Base-by-base conservation (phyloP, 208 protist genomes). In the Crithidia brevicula region DNA sequence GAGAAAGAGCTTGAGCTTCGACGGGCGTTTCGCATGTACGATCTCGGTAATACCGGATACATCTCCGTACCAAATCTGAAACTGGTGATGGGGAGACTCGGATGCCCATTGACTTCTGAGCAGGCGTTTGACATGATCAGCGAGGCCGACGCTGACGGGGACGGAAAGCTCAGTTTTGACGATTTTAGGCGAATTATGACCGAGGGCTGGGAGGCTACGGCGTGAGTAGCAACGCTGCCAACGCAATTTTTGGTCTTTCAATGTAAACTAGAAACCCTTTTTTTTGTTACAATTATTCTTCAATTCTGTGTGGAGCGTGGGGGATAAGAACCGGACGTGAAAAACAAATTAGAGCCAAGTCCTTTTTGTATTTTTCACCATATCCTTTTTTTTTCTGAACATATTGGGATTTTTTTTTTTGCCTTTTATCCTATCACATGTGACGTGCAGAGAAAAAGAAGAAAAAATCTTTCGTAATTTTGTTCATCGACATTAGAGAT, bases 21-120 rank as follows among this genome's bases (percentile, higher is more conserved):
- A 3, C 79, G 97, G 16, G 95, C 95, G 10, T 99, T 99, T 78
- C 76, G 77, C 20, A 88, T 98, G 30, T 99, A 98, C 56, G 97
- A 99, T 74, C 83, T 98, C 20, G 94, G 97, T 36, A 94, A 97
- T 58, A 97, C 94, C 0, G 97, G 97, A 7, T 97, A 81, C 72
- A 98, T 99, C 62, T 94, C 92, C 5, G 81, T 79, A 46, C 85
- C 83, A 13, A 96, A 98, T 71, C 72, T 99, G 25, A 85, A 82
- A 50, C 85, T 96, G 43, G 95, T 98, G 1, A 98, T 99, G 93
- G 89, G 84, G 13, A 81, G 93, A 36, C 73, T 99, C 36, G 97
- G 97, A 11, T 97, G 97, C 65, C 83, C 89, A 9, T 79, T 99
- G 27, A 93, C 88, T 20, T 50, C 79, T 2, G 90, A 98, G 65